Evolutionary conservation across 352 stramenopile species (phyloP).

Genomic region (Pythium scleroteichum): DNA sequence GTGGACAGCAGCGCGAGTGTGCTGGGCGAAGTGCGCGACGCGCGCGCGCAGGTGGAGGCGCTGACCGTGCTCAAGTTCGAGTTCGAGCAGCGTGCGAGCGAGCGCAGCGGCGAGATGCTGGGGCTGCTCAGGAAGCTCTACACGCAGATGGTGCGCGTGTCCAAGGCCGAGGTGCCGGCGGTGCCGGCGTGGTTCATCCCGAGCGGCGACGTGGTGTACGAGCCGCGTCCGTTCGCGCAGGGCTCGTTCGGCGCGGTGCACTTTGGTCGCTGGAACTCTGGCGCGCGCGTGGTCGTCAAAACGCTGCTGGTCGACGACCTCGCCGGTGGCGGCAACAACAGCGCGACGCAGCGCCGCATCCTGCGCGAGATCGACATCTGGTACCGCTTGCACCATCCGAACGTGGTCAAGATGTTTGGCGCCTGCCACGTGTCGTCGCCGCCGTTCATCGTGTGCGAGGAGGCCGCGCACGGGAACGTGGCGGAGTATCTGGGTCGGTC

Average conservation of each 20-base stretch:
- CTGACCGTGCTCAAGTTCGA: conserved; percentile 7
- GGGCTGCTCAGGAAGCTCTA: conserved; percentile 3
- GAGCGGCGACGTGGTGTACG: conserved; percentile 10
- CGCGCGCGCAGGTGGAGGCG: conserved; percentile 7
- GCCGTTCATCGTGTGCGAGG: conserved; percentile 20
- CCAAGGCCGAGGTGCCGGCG: conserved; percentile 1
- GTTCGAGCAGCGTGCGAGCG: conserved; percentile 1
- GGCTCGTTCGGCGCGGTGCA: conserved; percentile 14
- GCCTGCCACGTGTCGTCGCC: conserved; percentile 21
- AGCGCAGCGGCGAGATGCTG: conserved; percentile 4
- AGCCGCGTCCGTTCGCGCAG: conserved; percentile 8
- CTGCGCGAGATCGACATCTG: conserved; percentile 24
- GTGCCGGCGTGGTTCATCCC: conserved; percentile 17
- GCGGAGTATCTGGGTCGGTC: conserved; percentile 28
- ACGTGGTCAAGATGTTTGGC: conserved; percentile 24
- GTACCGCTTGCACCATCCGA: conserved; percentile 15
- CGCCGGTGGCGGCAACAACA: background rate
- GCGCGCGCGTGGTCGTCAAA: conserved; percentile 37
- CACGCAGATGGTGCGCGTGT: conserved; percentile 15
- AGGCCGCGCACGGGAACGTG: background rate
- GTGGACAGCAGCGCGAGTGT: conserved; percentile 7
- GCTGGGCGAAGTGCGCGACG: conserved; percentile 5
- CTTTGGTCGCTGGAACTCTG: conserved; percentile 19
- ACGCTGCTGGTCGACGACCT: conserved; percentile 21
- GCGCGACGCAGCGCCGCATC: conserved; percentile 8